These are phyloP conservation scores for Wallacemonas sp. DNA, from an alignment of 208 protist genomes.

Conservation along the genomic window DNA sequence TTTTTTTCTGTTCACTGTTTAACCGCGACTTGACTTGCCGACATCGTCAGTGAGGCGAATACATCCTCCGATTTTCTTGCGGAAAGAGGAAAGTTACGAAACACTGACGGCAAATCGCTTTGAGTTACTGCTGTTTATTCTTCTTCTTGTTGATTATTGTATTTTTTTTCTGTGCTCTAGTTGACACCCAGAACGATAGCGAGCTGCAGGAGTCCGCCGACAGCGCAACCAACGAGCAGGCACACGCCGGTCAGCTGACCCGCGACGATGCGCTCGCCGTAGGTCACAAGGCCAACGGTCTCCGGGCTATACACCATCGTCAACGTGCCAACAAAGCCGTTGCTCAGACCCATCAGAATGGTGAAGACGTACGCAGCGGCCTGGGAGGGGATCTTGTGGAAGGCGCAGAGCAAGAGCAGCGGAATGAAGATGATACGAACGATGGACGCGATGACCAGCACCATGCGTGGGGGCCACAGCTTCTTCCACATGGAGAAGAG, in stretches of 20 bases:
- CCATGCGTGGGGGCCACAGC: constrained; percentile 39
- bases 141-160: too few relatives aligned
- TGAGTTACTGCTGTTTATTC: too few relatives aligned
- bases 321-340: constrained; percentile 74
- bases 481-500: constrained; percentile 40
- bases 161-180: too few relatives aligned
- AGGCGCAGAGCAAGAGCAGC: constrained; percentile 67
- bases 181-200: constrained; percentile 17
- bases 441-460: constrained; percentile 33
- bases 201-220: constrained; percentile 27
- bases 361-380: constrained; percentile 58
- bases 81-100: too few relatives aligned
- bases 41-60: too few relatives aligned
- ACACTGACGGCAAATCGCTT: too few relatives aligned
- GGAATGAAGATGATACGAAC: constrained; percentile 61
- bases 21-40: too few relatives aligned
- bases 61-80: too few relatives aligned
- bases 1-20: too few relatives aligned
- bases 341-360: constrained; percentile 49
- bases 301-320: constrained; percentile 76
- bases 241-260: constrained; percentile 59
- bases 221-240: constrained; percentile 61
- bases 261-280: constrained; percentile 66
- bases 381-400: constrained; percentile 47
- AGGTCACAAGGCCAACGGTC: constrained; percentile 33